Percentiles rank a stretch among this genome's conserved stretches.
Conservation (phyloP, 352 stramenopile genomes). For the Phytopythium montanum region DNA sequence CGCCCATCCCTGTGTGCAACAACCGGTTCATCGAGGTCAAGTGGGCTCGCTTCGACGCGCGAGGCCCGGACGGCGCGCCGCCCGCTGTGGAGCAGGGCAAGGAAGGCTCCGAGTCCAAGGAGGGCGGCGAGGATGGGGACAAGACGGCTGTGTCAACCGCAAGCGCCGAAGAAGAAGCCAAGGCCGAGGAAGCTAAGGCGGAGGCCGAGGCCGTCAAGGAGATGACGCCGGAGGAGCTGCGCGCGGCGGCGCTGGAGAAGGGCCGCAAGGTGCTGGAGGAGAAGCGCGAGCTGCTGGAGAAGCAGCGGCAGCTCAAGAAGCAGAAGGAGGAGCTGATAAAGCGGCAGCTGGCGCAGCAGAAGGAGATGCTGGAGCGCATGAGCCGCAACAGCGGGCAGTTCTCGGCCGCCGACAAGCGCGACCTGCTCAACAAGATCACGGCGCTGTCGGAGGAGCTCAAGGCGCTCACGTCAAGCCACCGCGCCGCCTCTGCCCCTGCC, state of each 20-base stretch:
- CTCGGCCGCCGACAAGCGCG: slow-evolving; percentile 64
- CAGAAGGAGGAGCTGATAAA: slow-evolving; percentile 83
- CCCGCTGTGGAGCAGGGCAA: slow-evolving; percentile 32
- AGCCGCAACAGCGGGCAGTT: slow-evolving; percentile 72
- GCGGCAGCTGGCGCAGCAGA: slow-evolving; percentile 77
- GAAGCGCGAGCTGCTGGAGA: slow-evolving; percentile 84
- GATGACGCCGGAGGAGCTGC: slow-evolving; percentile 74
- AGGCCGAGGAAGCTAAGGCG: slow-evolving; percentile 12
- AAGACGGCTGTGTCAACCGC: slow-evolving; percentile 6
- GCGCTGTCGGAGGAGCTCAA: slow-evolving; percentile 67
- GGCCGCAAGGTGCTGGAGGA: slow-evolving; percentile 79
- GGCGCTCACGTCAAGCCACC: slow-evolving; percentile 27
- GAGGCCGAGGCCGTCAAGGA: slow-evolving; percentile 38
- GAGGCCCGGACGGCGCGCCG: slow-evolving; percentile 51
- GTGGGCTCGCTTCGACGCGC: slow-evolving; percentile 79
- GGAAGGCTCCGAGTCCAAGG: slow-evolving; percentile 28
- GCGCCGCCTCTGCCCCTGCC: slow-evolving; percentile 9
- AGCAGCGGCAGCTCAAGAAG: slow-evolving; percentile 79
- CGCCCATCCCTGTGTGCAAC: slow-evolving; percentile 85
- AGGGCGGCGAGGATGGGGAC: slow-evolving; percentile 16
- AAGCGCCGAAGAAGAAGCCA: slow-evolving; percentile 13
- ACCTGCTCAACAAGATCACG: slow-evolving; percentile 85
- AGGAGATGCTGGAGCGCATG: slow-evolving; percentile 79
- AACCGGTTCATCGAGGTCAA: slow-evolving; percentile 89
- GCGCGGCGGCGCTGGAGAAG: slow-evolving; percentile 69